phyloP scores from a whole-genome alignment of 1,284 basidiomycete species.

The Melampsora americana region DNA sequence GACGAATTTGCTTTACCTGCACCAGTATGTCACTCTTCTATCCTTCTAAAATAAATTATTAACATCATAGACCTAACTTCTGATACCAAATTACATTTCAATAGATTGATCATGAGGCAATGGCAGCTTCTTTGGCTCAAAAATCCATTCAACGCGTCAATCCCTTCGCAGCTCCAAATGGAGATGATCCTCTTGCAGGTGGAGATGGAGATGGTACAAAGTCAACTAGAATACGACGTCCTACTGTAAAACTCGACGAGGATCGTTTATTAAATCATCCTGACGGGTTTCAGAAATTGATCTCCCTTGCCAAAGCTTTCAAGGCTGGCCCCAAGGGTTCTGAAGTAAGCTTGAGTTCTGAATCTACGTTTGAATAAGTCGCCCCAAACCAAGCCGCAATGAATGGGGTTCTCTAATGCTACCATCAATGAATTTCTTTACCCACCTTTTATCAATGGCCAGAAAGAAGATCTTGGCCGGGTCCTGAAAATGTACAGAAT shows the following conservation, averaged over 20 bases:
- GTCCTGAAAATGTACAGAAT: slow-evolving; percentile 79
- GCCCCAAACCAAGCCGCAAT: neutral
- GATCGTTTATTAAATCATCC: slow-evolving; percentile 14
- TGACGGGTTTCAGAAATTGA: slow-evolving; percentile 14
- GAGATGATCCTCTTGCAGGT: too few species aligned
- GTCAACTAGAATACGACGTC: neutral
- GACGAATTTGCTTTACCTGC: too few species aligned
- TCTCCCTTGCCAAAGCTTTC: slow-evolving; percentile 10
- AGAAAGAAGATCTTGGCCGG: slow-evolving; percentile 72
- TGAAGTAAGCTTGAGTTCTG: neutral
- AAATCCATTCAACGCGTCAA: neutral
- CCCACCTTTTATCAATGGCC: slow-evolving; percentile 5
- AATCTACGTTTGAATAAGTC: neutral
- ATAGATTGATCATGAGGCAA: slow-evolving; percentile 18
- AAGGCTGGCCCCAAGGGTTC: slow-evolving; percentile 25
- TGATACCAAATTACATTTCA: too few species aligned
- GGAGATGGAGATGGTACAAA: neutral
- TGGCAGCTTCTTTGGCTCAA: slow-evolving; percentile 12
- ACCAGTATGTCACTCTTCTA: too few species aligned
- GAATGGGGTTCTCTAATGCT: neutral
- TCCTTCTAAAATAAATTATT: too few species aligned
- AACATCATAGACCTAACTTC: too few species aligned
- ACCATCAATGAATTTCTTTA: neutral
- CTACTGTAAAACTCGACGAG: slow-evolving; percentile 20
- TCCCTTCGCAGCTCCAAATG: too few species aligned